Evolutionary conservation across 2,329 filamentous ascomycete species (phyloP), one percentile per base, ranked within the genome.

Genomic region (Hymenoscyphus linearis): DNA sequence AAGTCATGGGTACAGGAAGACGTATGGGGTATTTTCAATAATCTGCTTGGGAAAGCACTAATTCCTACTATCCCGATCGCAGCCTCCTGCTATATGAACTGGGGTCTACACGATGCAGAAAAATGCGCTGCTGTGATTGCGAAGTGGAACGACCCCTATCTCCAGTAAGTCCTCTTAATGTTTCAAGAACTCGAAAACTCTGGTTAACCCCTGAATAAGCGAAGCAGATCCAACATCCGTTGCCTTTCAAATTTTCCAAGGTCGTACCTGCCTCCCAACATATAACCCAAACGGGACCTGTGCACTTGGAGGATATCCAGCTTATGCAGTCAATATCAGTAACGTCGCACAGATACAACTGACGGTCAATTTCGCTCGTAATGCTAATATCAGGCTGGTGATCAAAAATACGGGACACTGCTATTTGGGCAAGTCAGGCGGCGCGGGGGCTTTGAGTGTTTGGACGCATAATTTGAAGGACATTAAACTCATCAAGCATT

Each of bases 381-480:
- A 74, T 7, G 66, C 79, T 35, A 78, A 77, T 52, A 74, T 67
- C 35, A 71, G 34, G 76, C 74, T 0, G 74, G 77, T 16, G 76
- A 52, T 66, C 18, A 64, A 65, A 37, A 66, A 66, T 27, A 66
- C 65, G n/a, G 64, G 65, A 1, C 65, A 66, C 56, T 61, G 63
- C 47, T 63, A 63, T 40, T 50, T 52, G 26, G 65, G 64, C 13
- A 66, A 65, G 55, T 60, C 60, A 2, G 53, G 55, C 74, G 1
- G 76, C 74, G 0, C 80, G 36, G 64, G 82, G 0, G 77, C 81
- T 0, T 71, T 85, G 0, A 81, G 75, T 2, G 76, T 83, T 60
- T 84, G 81, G 82, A 77, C 76, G 0, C 80, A 81, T 55, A 70
- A 81, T 61, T 69, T 76, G 36, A 77, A 76, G 59, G 68, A 74